Conservation (phyloP, 106 monocot genomes). For the Hemerocallis citrina region DNA sequence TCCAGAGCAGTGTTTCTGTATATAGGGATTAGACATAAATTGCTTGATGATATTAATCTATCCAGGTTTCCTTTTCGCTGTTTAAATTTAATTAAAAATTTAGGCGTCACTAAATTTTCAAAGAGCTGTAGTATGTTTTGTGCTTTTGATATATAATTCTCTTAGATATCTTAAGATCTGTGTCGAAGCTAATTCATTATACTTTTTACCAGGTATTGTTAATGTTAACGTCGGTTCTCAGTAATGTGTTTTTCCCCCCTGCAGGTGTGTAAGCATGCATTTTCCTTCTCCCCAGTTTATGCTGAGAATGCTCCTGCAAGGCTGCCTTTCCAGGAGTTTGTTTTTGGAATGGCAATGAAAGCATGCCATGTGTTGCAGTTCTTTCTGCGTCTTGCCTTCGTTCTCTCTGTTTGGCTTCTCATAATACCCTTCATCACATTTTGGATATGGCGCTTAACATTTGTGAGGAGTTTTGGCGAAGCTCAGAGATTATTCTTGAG, state of each 20-base stretch:
- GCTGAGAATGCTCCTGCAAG: constrained; percentile 89
- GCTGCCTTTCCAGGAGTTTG: constrained; percentile 89
- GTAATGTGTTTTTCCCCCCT: not conserved
- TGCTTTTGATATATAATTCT: too few species aligned
- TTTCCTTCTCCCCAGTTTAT: constrained; percentile 96
- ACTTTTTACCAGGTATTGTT: too few species aligned
- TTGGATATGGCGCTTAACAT: constrained; percentile 97
- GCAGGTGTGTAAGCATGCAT: constrained; percentile 97
- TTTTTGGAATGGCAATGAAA: constrained; percentile 91
- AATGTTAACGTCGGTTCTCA: too few species aligned
- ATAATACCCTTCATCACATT: constrained; percentile 99
- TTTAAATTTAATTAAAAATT: too few species aligned
- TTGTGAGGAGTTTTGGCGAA: constrained; percentile 90
- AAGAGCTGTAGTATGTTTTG: too few species aligned
- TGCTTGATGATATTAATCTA: too few species aligned
- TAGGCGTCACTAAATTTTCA: too few species aligned
- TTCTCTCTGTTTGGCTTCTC: constrained; percentile 97
- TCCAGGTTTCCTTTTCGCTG: too few species aligned
- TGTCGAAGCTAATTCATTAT: too few species aligned
- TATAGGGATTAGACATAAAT: too few species aligned
- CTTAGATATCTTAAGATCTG: too few species aligned
- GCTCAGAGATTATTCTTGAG: constrained; percentile 89
- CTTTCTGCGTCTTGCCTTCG: constrained; percentile 85
- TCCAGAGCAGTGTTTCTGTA: too few species aligned
- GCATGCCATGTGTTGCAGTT: constrained; percentile 87